These are phyloP conservation scores for Sporisorium sorghi DNA, from an alignment of 1,284 basidiomycete species.

Conservation along the genomic window DNA sequence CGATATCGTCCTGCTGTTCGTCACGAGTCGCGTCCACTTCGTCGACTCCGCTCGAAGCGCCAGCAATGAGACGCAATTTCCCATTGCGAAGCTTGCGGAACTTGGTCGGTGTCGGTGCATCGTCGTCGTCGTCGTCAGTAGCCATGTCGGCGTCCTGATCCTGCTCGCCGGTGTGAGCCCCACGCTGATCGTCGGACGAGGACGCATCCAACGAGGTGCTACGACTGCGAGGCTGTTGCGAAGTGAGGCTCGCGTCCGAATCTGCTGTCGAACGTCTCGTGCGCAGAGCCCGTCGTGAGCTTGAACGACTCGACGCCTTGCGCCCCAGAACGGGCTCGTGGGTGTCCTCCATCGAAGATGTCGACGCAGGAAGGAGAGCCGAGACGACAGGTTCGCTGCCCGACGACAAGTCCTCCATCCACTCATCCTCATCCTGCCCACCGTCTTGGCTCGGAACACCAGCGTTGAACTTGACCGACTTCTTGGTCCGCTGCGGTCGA, in stretches of 20 bases:
- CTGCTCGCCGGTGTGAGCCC: neutral
- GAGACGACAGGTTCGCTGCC: constrained; percentile 24
- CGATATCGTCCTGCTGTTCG: constrained; percentile 32
- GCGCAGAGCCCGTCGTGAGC: constrained; percentile 9
- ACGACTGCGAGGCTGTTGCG: constrained; percentile 25
- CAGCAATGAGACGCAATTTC: constrained; percentile 48
- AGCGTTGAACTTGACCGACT: constrained; percentile 30
- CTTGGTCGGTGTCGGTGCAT: constrained; percentile 53
- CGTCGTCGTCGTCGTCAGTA: constrained; percentile 22
- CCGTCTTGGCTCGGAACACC: neutral
- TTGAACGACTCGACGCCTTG: neutral
- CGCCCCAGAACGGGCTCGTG: neutral
- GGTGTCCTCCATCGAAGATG: neutral
- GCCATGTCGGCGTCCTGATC: constrained; percentile 19
- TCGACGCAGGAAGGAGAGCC: constrained; percentile 7
- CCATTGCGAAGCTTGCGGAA: constrained; percentile 62
- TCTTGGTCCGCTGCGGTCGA: constrained; percentile 24
- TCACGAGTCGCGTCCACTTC: neutral
- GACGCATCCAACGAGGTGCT: constrained; percentile 16
- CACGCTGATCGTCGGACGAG: neutral
- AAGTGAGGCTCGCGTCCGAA: constrained; percentile 21
- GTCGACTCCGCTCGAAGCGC: constrained; percentile 1
- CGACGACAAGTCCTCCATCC: constrained; percentile 39
- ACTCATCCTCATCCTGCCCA: constrained; percentile 30
- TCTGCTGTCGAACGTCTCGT: constrained; percentile 20